Base-by-base conservation (phyloP, 495 filamentous ascomycete species). In the Penicillium turbatum region DNA sequence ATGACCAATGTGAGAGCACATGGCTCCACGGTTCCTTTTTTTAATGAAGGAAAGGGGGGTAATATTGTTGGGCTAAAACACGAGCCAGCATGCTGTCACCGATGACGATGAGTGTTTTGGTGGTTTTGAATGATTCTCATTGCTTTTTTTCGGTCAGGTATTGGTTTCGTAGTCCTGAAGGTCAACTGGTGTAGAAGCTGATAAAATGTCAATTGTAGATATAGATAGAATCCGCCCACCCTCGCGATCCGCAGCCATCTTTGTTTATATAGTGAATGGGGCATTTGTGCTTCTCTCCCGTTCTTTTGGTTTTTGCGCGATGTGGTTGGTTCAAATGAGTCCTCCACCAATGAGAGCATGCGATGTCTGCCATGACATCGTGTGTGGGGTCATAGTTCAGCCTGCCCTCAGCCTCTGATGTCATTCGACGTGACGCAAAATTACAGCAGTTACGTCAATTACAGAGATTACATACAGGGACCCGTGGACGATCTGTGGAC, bases 231-330 rank as follows among this genome's bases (percentile, higher is more conserved):
- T 21, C 2, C 12, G 2, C 8, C 32, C 17, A 27, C 30, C 4
- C 11, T 37, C 40, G 26, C 30, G 51, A 16, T 12, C 31, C 38
- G 50, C 39, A 42, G 50, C 44, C 52, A n/a, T 24, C 47, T 40
- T 57, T 60, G 54, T 54, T 64, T 64, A 64, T 64, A 64, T 64
- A 64, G 51, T 26, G 47, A 30, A 9, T n/a, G 43, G 54, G 55
- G 24, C 43, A 45, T 30, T 53, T 35, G 29, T 56, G 56, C 37
- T 27, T 51, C 51, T 57, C 15, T 27, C 49, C 40, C 24, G 30
- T 27, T 11, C 52, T 13, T 37, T n/a, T 55, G 37, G 16, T 45
- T 54, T 57, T 58, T 26, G 52, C 37, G 40, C 54, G 52, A 54
- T 32, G 54, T 64, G 57, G 51, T 59, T 52, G 27, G 52, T 24